phyloP scores from a whole-genome alignment of 1,139 yeast species.

The Geotrichum cucujoidarum region DNA sequence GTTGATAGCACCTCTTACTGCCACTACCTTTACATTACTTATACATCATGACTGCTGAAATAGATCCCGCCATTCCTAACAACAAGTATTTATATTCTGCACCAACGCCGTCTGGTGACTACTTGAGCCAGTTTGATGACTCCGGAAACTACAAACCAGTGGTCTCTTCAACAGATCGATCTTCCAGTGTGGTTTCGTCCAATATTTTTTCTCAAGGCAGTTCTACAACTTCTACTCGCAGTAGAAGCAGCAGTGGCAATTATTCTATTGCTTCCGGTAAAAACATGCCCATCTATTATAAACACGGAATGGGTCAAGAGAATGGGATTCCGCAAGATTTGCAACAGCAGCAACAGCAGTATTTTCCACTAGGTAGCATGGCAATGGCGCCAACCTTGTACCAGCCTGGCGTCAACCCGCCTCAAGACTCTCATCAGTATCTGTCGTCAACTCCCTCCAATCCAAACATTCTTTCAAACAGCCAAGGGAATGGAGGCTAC shows the following conservation, averaged over 20 bases:
- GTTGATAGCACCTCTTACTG: too few species aligned
- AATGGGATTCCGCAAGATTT: background rate
- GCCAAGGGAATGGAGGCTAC: background rate
- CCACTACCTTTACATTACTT: background rate
- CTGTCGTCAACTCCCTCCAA: background rate
- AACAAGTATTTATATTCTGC: background rate
- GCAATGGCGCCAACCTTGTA: background rate
- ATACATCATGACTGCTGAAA: conserved; percentile 1
- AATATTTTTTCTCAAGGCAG: background rate
- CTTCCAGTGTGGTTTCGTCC: background rate
- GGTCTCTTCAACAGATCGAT: background rate
- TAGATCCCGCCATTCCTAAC: conserved; percentile 7
- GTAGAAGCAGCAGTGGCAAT: background rate
- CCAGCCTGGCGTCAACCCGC: background rate
- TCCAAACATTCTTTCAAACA: conserved; percentile 4
- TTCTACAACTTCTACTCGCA: conserved; percentile 1
- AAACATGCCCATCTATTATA: background rate
- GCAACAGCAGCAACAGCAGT: background rate
- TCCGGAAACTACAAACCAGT: background rate
- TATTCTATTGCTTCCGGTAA: background rate
- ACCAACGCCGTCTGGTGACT: background rate
- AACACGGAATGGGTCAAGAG: background rate
- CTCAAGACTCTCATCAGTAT: background rate
- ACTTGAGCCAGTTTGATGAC: background rate
- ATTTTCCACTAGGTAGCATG: background rate